These are phyloP conservation scores for Kazachstania kunashirensis DNA, from an alignment of 805 yeast species.

Conservation along the genomic window DNA sequence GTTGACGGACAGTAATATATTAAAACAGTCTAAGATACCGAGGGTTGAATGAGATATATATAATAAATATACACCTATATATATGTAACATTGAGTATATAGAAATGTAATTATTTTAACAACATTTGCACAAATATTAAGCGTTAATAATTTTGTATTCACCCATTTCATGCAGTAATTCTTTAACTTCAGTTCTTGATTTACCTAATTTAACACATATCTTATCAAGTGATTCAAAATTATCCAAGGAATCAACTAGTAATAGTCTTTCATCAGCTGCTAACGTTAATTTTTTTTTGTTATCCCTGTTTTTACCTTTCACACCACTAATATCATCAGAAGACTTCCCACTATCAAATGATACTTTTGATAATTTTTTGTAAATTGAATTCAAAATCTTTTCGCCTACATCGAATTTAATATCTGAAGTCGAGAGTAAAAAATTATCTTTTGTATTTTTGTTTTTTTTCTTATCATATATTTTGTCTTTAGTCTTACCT, in stretches of 20 bases:
- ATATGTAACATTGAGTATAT: background rate
- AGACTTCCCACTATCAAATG: constrained; percentile 15
- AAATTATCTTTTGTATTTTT: constrained; percentile 6
- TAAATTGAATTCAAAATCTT: constrained; percentile 22
- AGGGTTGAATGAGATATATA: too few species aligned
- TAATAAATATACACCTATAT: background rate
- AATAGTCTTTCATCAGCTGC: constrained; percentile 15
- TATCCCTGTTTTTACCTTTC: constrained; percentile 1
- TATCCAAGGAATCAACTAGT: constrained; percentile 38
- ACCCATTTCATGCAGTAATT: constrained; percentile 37
- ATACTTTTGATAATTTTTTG: constrained; percentile 22
- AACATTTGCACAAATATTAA: constrained; percentile 10
- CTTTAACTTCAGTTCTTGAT: constrained; percentile 47
- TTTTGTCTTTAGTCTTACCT: background rate
- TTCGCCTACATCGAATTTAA: constrained; percentile 26
- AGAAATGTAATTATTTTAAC: background rate
- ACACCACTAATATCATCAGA: background rate
- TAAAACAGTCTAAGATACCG: constrained; percentile 2
- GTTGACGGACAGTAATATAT: too few species aligned
- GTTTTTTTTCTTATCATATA: constrained; percentile 5
- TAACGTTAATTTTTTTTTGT: constrained; percentile 2
- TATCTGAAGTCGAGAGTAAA: constrained; percentile 27
- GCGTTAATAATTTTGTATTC: constrained; percentile 40
- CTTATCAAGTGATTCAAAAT: constrained; percentile 48
- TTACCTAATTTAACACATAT: constrained; percentile 62